Base-by-base conservation (phyloP, 2,329 filamentous ascomycete genomes). In the Epichloe elymi region DNA sequence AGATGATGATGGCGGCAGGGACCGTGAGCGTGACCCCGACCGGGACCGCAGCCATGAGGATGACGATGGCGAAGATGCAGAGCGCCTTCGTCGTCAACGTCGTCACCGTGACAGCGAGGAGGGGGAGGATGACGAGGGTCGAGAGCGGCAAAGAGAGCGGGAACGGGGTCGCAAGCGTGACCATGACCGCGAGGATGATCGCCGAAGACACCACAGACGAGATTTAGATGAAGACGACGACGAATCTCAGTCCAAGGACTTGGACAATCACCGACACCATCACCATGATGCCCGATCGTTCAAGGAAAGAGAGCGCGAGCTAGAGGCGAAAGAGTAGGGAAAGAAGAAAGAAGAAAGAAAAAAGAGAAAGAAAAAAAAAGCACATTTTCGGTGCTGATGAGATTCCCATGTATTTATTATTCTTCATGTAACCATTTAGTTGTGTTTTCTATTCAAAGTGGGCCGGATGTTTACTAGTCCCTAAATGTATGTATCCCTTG, bases 161-260 rank as follows among this genome's bases (percentile, higher is more conserved):
- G 43, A 51, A 5, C 52, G 49, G 2, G 49, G 46, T 23, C 23
- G 46, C 12, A 39, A 53, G 37, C 48, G 50, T 8, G 52, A 52
- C 23, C 19, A 49, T 20, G 51, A 53, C 33, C 50, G 51, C 6
- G 55, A 56, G 15, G 53, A 57, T 2, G 55, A 59, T 38, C 54
- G 57, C 40, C 55, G 59, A 41, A 55, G 58, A 46, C 55, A 55
- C 14, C 52, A 56, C 39, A 55, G 50, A 36, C 53, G 56, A 46
- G 58, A 60, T n/a, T 26, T 26, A 26, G 58, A 59, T 1, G 57
- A 57, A 26, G 56, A 60, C 12, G 57, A 60, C 12, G 57, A 60
- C 42, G 53, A 58, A 30, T 36, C 51, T 33, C 48, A 50, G 7
- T 11, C 50, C 41, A 51, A 46, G 45, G 58, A 55, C 10, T 35